These are phyloP conservation scores for Scedosporium minutisporum DNA, from an alignment of 2,329 filamentous ascomycete genomes.

Conservation along the genomic window DNA sequence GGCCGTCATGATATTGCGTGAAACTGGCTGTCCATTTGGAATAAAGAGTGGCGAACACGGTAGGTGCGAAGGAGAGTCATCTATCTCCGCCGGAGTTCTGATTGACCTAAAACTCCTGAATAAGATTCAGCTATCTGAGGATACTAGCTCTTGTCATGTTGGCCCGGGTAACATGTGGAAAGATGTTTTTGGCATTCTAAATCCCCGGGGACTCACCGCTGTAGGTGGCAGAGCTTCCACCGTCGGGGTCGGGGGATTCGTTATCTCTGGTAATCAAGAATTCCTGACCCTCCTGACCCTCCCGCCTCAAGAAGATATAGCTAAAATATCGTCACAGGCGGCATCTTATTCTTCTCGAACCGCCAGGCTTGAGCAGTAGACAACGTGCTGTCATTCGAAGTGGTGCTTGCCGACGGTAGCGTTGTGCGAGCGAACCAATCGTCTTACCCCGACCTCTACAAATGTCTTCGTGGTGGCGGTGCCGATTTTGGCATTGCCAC, in stretches of 20 bases:
- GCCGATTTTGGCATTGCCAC: slow-evolving; percentile 27
- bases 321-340: background rate
- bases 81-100: slow-evolving; percentile 18
- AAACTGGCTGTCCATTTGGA: slow-evolving; percentile 13
- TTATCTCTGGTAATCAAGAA: slow-evolving; percentile 8
- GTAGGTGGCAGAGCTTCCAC: slow-evolving; percentile 23
- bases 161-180: slow-evolving; percentile 21
- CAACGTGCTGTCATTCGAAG: slow-evolving; percentile 24
- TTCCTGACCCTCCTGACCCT: too few species aligned
- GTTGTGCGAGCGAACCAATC: slow-evolving; percentile 24
- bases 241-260: slow-evolving; percentile 26
- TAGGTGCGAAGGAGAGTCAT: slow-evolving; percentile 24
- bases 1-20: slow-evolving; percentile 7
- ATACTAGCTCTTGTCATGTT: background rate
- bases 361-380: slow-evolving; percentile 18
- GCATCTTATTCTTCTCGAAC: background rate
- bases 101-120: slow-evolving; percentile 20
- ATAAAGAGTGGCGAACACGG: slow-evolving; percentile 31
- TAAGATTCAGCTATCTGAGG: background rate
- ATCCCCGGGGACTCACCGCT: slow-evolving; percentile 19
- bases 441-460: slow-evolving; percentile 26
- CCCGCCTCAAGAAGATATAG: too few species aligned
- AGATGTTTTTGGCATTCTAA: slow-evolving; percentile 23
- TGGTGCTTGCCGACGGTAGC: slow-evolving; percentile 26
- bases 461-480: slow-evolving; percentile 33